Evolutionary conservation across 2,329 filamentous ascomycete genomes (phyloP).

Genomic region (Arachnomyces sp.): DNA sequence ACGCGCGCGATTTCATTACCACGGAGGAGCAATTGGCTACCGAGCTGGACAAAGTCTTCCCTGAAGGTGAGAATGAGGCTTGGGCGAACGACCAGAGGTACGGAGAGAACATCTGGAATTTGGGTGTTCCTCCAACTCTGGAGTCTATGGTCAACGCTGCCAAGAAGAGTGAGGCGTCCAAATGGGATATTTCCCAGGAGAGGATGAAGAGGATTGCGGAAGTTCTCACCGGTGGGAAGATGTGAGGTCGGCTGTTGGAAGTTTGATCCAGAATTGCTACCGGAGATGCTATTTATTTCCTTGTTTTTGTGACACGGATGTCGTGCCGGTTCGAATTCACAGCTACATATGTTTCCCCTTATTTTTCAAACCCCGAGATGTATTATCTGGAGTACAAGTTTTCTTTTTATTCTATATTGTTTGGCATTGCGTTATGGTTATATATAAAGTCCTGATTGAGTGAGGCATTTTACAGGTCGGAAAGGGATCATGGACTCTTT

Average conservation of each 20-base stretch:
- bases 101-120: slow-evolving; percentile 47
- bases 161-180: slow-evolving; percentile 25
- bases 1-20: slow-evolving; percentile 79
- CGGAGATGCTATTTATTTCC: too few relatives aligned
- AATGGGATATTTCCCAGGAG: slow-evolving; percentile 43
- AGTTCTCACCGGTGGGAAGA: slow-evolving; percentile 59
- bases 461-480: too few relatives aligned
- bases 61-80: slow-evolving; percentile 45
- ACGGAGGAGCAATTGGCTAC: slow-evolving; percentile 67
- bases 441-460: too few relatives aligned
- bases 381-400: too few relatives aligned
- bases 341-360: too few relatives aligned
- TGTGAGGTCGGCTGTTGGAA: slow-evolving; percentile 14
- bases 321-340: too few relatives aligned
- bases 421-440: too few relatives aligned
- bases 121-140: slow-evolving; percentile 38
- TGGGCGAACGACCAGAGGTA: slow-evolving; percentile 35
- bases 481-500: too few relatives aligned
- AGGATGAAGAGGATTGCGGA: slow-evolving; percentile 59
- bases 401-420: too few relatives aligned
- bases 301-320: too few relatives aligned
- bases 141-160: slow-evolving; percentile 22
- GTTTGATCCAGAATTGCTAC: too few relatives aligned
- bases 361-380: too few relatives aligned
- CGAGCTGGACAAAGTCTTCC: slow-evolving; percentile 70